A percentile compares a stretch with the other conserved stretches of the same genome.
Evolutionary conservation across 805 yeast species (phyloP).

Genomic region (Suhomyces vadensis): DNA sequence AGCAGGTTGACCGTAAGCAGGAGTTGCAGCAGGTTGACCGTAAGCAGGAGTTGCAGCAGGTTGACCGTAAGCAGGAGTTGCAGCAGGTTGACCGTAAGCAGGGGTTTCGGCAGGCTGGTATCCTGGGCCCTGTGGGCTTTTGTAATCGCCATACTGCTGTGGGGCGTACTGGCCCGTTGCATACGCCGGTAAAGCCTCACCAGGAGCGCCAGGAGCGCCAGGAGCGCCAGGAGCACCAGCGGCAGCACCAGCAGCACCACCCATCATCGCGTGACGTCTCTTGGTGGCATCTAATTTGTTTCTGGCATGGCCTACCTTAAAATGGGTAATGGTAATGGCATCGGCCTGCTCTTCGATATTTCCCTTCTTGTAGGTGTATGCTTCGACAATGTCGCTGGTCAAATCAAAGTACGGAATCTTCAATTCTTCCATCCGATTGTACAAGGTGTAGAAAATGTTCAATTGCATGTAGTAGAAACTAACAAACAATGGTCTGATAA

Average conservation of each 20-base stretch:
- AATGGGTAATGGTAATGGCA: slow-evolving; percentile 85
- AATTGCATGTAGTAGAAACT: slow-evolving; percentile 96
- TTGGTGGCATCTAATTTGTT: slow-evolving; percentile 79
- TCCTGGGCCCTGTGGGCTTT: slow-evolving; percentile 17
- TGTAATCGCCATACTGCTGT: slow-evolving; percentile 27
- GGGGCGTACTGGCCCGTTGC: slow-evolving; percentile 18
- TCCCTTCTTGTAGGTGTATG: slow-evolving; percentile 80
- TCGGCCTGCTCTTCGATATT: slow-evolving; percentile 88
- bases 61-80: slow-evolving; percentile 9
- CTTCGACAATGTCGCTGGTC: slow-evolving; percentile 77
- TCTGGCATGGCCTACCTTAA: slow-evolving; percentile 86
- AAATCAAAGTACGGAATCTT: slow-evolving; percentile 95
- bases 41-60: slow-evolving; percentile 13
- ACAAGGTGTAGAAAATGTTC: slow-evolving; percentile 91
- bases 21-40: slow-evolving; percentile 6
- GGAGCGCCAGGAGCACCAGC: slow-evolving; percentile 23
- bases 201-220: slow-evolving; percentile 26
- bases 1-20: slow-evolving; percentile 16
- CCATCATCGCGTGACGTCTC: slow-evolving; percentile 59
- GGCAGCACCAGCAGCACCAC: slow-evolving; percentile 25
- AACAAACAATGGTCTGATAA: slow-evolving; percentile 90
- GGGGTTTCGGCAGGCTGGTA: slow-evolving; percentile 10
- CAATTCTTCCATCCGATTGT: slow-evolving; percentile 90
- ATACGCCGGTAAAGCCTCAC: slow-evolving; percentile 12
- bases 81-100: slow-evolving; percentile 1